These are phyloP conservation scores for Rhizopogon salebrosus DNA, from an alignment of 768 basidiomycete genomes.

Conservation along the genomic window DNA sequence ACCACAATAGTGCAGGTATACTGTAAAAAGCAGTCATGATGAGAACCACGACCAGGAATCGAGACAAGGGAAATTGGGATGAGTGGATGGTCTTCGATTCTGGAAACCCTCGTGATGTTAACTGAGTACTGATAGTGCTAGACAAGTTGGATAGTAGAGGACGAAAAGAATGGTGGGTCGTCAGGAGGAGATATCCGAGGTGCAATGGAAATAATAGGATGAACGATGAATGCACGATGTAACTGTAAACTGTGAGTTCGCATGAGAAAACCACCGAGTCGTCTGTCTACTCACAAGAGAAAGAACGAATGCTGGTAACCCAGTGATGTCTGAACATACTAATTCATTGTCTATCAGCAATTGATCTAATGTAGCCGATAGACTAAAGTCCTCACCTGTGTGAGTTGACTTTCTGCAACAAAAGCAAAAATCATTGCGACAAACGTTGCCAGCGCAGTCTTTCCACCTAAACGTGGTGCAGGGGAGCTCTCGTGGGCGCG, in stretches of 20 bases:
- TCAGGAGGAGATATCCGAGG: slow-evolving; percentile 55
- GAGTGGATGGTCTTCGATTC: slow-evolving; percentile 6
- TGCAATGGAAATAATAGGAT: slow-evolving; percentile 79
- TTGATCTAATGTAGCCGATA: not conserved
- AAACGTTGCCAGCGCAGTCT: slow-evolving; percentile 50
- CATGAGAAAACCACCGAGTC: not conserved
- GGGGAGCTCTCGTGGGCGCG: not conserved
- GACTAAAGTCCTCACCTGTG: slow-evolving; percentile 50
- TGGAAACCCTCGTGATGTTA: slow-evolving; percentile 7
- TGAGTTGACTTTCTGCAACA: slow-evolving; percentile 69
- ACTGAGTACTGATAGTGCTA: slow-evolving; percentile 36
- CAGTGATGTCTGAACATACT: slow-evolving; percentile 78
- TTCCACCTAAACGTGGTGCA: slow-evolving; percentile 39
- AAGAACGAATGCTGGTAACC: slow-evolving; percentile 87
- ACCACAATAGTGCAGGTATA: slow-evolving; percentile 70
- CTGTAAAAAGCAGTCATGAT: slow-evolving; percentile 43
- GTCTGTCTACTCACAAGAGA: slow-evolving; percentile 57
- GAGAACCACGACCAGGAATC: slow-evolving; percentile 29
- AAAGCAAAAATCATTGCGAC: slow-evolving; percentile 60
- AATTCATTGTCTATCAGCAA: slow-evolving; percentile 6
- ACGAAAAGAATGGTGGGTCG: slow-evolving; percentile 41
- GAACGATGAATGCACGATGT: slow-evolving; percentile 82
- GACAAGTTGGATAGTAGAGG: slow-evolving; percentile 49
- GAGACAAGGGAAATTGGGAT: slow-evolving; percentile 23
- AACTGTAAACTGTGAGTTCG: slow-evolving; percentile 41